Base-by-base conservation (phyloP, 2,329 filamentous ascomycete species). In the Aspergillus amoenus region DNA sequence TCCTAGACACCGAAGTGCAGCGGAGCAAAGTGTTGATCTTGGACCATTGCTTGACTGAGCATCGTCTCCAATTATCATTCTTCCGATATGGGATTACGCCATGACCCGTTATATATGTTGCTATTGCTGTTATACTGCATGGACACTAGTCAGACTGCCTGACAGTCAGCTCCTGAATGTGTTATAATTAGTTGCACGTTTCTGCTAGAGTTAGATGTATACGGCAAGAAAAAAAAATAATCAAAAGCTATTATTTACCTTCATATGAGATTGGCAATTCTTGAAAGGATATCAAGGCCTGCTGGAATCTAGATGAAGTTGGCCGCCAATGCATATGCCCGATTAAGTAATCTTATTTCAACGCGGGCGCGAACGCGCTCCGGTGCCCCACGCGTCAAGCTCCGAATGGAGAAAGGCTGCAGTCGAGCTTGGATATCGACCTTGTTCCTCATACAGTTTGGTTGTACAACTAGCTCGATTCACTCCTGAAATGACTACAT, bases 321-420 rank as follows among this genome's bases (percentile, higher is more conserved):
- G 24, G 24, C 24, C 24, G 24, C 21, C 21, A 21, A 21, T 21
- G 21, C 21, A 21, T 30, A 44, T 34, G 27, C 44, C 44, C 1
- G 60, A 60, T 63, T 62, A 62, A 53, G 61, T 67, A 60, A 61
- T 50, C 55, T n/a, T 44, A 49, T 52, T 50, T 48, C 47, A 45
- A 56, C 55, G 39, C 57, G 52, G 49, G 39, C 22, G 43, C 22
- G 43, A 56, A 39, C 70, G 70, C 70, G 67, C 30, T 39, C 21
- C 11, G 15, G 22, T 11, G 66, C 54, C 46, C 43, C 55, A 70
- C 71, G 71, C 72, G 71, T 73, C 70, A 63, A 72, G 68, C 64
- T 69, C 50, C 59, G 43, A 54, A 30, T 30, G 27, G 27, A 30
- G 27, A 30, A 32, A 45, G 43, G 24, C 22, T 17, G n/a, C 12